A percentile compares a stretch with the other conserved stretches of the same genome.
Evolutionary conservation across 306 rosid species (phyloP).

Genomic region (Biancaea sappan): DNA sequence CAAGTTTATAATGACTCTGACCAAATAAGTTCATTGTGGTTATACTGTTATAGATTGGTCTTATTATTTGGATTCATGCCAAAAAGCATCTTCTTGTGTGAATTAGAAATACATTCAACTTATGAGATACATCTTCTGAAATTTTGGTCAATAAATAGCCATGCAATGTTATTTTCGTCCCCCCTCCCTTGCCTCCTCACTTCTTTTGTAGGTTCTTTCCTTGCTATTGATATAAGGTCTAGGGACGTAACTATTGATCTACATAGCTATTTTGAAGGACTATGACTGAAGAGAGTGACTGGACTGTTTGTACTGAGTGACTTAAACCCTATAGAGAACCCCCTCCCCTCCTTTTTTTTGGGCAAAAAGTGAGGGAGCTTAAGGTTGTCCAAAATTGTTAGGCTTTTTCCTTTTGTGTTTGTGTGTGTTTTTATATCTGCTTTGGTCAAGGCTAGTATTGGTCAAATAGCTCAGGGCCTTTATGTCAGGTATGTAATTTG

Average conservation of each 20-base stretch:
- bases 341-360: neutral
- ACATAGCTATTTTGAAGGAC: neutral
- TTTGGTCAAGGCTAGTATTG: neutral
- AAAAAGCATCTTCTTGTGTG: neutral
- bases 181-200: neutral
- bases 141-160: neutral
- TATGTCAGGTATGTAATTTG: neutral
- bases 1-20: neutral
- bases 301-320: neutral
- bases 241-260: neutral
- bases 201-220: neutral
- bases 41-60: neutral
- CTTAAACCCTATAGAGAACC: neutral
- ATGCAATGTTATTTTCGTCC: neutral
- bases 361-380: neutral
- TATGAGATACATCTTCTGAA: neutral
- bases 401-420: neutral
- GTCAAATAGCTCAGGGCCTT: neutral
- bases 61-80: neutral
- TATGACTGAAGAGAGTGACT: neutral
- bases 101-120: neutral
- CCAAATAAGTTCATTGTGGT: neutral
- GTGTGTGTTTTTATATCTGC: neutral
- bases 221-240: neutral
- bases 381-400: neutral